Evolutionary conservation across 139 green algal genomes (phyloP), one percentile per base, ranked within the genome.

Genomic region (Pseudopediastrum boryanum): DNA sequence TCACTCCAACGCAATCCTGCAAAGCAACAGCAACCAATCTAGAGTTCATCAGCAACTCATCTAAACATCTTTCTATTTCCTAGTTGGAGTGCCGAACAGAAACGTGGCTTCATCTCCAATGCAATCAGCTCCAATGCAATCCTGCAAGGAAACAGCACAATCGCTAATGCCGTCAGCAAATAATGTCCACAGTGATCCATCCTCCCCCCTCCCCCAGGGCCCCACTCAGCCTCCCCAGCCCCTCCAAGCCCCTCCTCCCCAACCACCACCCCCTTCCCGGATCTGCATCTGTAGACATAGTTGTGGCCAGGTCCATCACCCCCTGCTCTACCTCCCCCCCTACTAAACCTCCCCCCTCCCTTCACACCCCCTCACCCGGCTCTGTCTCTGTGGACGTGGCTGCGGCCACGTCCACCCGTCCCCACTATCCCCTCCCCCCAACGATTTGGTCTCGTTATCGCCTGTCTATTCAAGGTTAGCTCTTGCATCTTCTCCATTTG

Each of bases 1-100:
- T 90, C 51, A 16, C 31, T 50, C 87, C 89, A 95, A 3, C 52
- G 62, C 29, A 96, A 78, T 61, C 90, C 90, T 1, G 65, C 52
- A 38, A 31, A 62, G 25, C 71, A 48, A 41, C 13, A 31, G 1
- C n/a, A n/a, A n/a, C n/a, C n/a, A n/a, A n/a, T n/a, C n/a, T n/a
- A n/a, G n/a, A n/a, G n/a, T n/a, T n/a, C n/a, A n/a, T n/a, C n/a
- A n/a, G n/a, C n/a, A n/a, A n/a, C n/a, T n/a, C n/a, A n/a, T n/a
- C n/a, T n/a, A n/a, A n/a, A n/a, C n/a, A n/a, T n/a, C n/a, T n/a
- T n/a, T n/a, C n/a, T n/a, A n/a, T n/a, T n/a, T n/a, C n/a, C n/a
- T n/a, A n/a, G 23, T 61, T 1, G 23, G 25, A 2, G 23, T 25
- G 56, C 31, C 56, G 25, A 8, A 10, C 25, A 38, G 25, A 65